Conservation (phyloP, 2,329 filamentous ascomycete species). For the Diaporthe vexans region DNA sequence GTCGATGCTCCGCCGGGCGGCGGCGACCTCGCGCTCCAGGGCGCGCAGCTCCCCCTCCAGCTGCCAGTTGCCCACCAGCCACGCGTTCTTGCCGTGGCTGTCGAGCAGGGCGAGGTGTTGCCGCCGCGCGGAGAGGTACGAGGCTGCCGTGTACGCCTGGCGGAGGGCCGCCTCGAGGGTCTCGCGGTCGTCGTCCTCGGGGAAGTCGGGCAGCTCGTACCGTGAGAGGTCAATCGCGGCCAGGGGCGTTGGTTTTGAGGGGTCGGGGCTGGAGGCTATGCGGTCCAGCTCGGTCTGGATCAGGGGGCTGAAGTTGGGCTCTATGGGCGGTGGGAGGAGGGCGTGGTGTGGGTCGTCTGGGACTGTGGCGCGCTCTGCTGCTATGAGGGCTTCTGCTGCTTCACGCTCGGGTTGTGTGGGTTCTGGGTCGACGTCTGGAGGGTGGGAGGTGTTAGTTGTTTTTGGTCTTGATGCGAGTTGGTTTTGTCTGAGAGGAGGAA, state of each 20-base stretch:
- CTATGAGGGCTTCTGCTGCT: slow-evolving; percentile 78
- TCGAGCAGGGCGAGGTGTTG: slow-evolving; percentile 80
- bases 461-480: background rate
- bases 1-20: slow-evolving; percentile 78
- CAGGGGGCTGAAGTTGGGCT: slow-evolving; percentile 73
- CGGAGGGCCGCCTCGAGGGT: slow-evolving; percentile 75
- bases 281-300: slow-evolving; percentile 78
- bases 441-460: slow-evolving; percentile 36
- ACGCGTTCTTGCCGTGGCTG: slow-evolving; percentile 87
- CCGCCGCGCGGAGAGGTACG: slow-evolving; percentile 66
- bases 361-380: slow-evolving; percentile 69
- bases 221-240: slow-evolving; percentile 80
- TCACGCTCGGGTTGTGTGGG: slow-evolving; percentile 74
- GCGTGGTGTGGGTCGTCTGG: slow-evolving; percentile 65
- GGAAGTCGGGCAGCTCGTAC: slow-evolving; percentile 81
- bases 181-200: slow-evolving; percentile 50
- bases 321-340: slow-evolving; percentile 66
- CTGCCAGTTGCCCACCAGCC: slow-evolving; percentile 88
- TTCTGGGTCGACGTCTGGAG: slow-evolving; percentile 82
- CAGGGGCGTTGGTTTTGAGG: slow-evolving; percentile 61
- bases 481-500: background rate
- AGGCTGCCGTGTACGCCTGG: slow-evolving; percentile 62
- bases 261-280: slow-evolving; percentile 64
- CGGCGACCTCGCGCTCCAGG: slow-evolving; percentile 82
- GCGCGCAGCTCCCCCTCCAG: slow-evolving; percentile 78